These are phyloP conservation scores for Trichoderma harzianum DNA, from an alignment of 2,329 filamentous ascomycete species.

Conservation along the genomic window DNA sequence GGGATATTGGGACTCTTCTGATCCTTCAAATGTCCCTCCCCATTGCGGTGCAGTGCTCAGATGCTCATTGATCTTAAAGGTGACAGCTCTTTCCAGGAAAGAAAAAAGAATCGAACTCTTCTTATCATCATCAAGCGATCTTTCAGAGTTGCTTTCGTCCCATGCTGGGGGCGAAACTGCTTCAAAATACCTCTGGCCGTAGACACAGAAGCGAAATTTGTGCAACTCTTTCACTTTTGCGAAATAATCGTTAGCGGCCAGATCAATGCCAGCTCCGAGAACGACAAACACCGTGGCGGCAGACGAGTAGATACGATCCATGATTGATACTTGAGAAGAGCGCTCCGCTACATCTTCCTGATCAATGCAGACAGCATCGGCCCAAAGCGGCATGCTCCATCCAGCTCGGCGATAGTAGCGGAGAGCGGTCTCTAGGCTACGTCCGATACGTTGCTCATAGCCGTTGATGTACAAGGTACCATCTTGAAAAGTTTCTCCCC, in stretches of 20 bases:
- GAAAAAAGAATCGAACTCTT: neutral
- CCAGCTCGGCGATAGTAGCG: neutral
- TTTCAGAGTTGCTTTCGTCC: neutral
- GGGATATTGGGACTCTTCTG: neutral
- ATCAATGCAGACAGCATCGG: conserved; percentile 14
- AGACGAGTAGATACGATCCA: conserved; percentile 13
- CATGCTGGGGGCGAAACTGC: neutral
- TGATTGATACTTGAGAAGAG: conserved; percentile 8
- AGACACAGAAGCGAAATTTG: neutral
- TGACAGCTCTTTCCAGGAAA: neutral
- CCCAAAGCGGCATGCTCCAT: conserved; percentile 6
- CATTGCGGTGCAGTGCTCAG: neutral
- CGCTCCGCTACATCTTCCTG: conserved; percentile 5
- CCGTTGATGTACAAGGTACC: neutral
- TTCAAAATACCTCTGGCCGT: neutral
- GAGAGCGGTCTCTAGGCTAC: neutral
- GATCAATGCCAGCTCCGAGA: neutral
- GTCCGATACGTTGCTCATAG: neutral
- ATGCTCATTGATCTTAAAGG: neutral
- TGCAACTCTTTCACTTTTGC: neutral
- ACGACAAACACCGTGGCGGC: conserved; percentile 3
- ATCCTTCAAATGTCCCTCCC: neutral
- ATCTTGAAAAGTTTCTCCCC: neutral
- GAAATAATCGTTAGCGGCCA: neutral
- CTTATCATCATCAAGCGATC: neutral